Evolutionary conservation across 805 yeast species (phyloP).

Genomic region (Saccharomycopsis malanga): DNA sequence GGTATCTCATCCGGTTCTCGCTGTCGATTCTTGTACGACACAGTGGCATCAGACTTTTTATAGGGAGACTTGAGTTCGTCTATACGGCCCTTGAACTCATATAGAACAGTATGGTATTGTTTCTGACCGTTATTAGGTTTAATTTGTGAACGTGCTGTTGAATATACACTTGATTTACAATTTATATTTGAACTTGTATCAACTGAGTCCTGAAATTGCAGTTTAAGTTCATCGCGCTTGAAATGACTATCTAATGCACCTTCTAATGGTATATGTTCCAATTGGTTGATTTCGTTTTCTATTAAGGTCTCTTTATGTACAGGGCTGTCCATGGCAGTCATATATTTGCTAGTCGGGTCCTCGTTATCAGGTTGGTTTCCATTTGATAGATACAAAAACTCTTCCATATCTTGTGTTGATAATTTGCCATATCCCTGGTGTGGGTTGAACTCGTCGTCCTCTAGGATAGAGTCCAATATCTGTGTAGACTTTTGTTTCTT

Average conservation of each 20-base stretch:
- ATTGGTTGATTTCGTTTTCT: too few species aligned
- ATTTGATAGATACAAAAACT: too few species aligned
- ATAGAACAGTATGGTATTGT: slow-evolving; percentile 15
- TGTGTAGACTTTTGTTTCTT: background rate
- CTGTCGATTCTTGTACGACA: slow-evolving; percentile 15
- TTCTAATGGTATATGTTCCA: too few species aligned
- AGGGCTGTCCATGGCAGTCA: too few species aligned
- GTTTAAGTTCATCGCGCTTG: too few species aligned
- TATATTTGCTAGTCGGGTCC: too few species aligned
- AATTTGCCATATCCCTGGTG: background rate
- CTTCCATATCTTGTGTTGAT: background rate
- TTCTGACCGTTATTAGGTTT: background rate
- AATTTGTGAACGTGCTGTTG: slow-evolving; percentile 4
- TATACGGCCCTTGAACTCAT: slow-evolving; percentile 19
- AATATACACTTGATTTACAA: background rate
- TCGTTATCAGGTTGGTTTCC: too few species aligned
- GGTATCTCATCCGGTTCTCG: slow-evolving; percentile 10
- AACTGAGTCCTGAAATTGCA: background rate
- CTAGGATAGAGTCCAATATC: background rate
- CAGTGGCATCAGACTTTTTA: slow-evolving; percentile 22
- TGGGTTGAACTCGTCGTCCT: background rate
- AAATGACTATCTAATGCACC: too few species aligned
- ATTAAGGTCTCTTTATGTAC: too few species aligned
- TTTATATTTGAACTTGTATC: background rate
- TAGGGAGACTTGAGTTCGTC: slow-evolving; percentile 12